These are phyloP conservation scores for Astragalus membranaceus DNA, from an alignment of 306 rosid genomes.

Conservation along the genomic window DNA sequence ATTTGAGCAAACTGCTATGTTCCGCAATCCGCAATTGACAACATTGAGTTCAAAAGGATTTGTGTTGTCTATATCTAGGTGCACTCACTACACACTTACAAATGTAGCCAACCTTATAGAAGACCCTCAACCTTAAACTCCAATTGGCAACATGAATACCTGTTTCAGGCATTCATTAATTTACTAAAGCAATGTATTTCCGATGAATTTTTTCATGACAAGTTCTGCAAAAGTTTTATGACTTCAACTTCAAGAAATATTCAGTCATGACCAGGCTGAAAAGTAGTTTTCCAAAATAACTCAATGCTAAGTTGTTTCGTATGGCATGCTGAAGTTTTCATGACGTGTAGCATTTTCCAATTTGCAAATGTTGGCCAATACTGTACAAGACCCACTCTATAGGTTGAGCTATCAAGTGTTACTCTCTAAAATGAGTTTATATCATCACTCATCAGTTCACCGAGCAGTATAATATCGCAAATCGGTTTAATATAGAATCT, in stretches of 20 bases:
- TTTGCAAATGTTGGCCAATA: background rate
- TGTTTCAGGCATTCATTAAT: background rate
- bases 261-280: background rate
- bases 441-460: background rate
- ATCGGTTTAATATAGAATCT: background rate
- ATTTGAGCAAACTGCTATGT: too few relatives aligned
- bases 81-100: background rate
- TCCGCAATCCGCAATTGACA: too few relatives aligned
- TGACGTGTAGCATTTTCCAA: background rate
- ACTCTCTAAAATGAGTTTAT: background rate
- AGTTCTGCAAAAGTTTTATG: background rate
- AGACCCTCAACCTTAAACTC: background rate
- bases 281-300: background rate
- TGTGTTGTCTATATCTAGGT: background rate
- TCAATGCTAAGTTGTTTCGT: background rate
- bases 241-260: background rate
- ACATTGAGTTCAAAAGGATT: background rate
- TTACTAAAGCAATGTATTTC: background rate
- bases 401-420: background rate
- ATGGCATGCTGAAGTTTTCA: background rate
- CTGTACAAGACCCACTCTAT: background rate
- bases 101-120: background rate
- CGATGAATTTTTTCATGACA: background rate
- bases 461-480: background rate
- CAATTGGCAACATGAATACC: background rate